phyloP scores from a whole-genome alignment of 257 asterid species.

The Solanum bulbocastanum region DNA sequence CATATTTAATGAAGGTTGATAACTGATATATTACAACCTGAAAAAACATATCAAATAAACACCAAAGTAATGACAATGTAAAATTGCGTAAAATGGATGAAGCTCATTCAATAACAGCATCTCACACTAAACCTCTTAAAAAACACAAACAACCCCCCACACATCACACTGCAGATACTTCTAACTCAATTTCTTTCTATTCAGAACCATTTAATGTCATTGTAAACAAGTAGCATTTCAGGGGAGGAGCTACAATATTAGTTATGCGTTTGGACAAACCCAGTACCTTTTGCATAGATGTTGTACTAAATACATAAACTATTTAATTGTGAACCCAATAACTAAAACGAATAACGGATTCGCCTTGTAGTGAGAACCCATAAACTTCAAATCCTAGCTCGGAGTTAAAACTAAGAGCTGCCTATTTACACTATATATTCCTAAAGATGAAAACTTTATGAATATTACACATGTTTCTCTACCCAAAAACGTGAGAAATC shows the following conservation, averaged over 20 bases:
- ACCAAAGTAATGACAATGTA: neutral
- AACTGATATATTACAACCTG: constrained; percentile 16
- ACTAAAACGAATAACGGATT: neutral
- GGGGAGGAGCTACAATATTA: neutral
- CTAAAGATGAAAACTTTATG: neutral
- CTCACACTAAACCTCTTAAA: neutral
- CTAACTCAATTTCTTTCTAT: neutral
- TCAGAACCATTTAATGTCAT: neutral
- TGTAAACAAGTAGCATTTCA: neutral
- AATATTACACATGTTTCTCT: neutral
- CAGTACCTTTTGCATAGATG: neutral
- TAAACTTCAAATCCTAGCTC: neutral
- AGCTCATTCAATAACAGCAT: neutral
- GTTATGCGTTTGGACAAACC: neutral
- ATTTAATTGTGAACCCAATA: neutral
- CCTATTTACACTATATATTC: neutral
- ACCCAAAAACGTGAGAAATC: neutral
- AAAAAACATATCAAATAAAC: constrained; percentile 42
- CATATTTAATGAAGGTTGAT: constrained; percentile 56
- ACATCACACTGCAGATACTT: neutral
- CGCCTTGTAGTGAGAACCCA: neutral
- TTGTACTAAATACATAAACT: neutral
- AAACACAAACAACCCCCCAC: neutral
- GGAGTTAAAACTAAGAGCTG: neutral
- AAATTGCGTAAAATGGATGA: neutral